phyloP scores from a whole-genome alignment of 768 basidiomycete genomes.

The Serendipita indica region DNA sequence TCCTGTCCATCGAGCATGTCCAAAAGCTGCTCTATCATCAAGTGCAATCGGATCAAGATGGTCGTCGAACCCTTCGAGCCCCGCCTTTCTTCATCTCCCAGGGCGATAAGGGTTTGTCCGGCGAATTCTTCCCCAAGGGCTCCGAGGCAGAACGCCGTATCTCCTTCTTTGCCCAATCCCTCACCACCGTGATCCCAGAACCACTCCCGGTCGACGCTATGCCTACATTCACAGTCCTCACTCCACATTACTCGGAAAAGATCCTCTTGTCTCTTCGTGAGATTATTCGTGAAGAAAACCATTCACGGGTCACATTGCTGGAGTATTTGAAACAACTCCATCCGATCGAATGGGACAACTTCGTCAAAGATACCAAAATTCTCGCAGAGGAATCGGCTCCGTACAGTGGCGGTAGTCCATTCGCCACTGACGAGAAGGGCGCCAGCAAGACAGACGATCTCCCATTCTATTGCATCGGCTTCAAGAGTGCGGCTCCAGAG shows the following conservation, averaged over 20 bases:
- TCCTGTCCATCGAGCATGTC: constrained; percentile 97
- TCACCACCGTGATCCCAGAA: constrained; percentile 89
- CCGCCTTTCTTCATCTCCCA: constrained; percentile 98
- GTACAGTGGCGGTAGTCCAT: constrained; percentile 64
- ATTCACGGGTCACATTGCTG: constrained; percentile 89
- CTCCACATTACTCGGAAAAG: constrained; percentile 99
- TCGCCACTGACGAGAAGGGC: constrained; percentile 68
- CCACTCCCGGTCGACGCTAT: constrained; percentile 96
- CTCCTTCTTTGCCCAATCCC: constrained; percentile 95
- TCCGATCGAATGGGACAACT: constrained; percentile 98
- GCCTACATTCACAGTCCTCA: constrained; percentile 98
- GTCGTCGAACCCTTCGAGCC: constrained; percentile 80
- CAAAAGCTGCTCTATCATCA: constrained; percentile 97
- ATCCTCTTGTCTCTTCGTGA: constrained; percentile 91
- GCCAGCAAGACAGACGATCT: constrained; percentile 78
- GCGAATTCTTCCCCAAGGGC: constrained; percentile 84
- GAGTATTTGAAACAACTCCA: constrained; percentile 98
- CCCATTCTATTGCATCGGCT: constrained; percentile 96
- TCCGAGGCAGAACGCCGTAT: constrained; percentile 96
- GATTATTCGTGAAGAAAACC: constrained; percentile 97
- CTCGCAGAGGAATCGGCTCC: constrained; percentile 87
- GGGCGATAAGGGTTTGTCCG: constrained; percentile 69
- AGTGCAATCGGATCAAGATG: constrained; percentile 78
- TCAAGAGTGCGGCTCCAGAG: constrained; percentile 97
- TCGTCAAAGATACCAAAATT: constrained; percentile 98